phyloP scores from a whole-genome alignment of 2,329 filamentous ascomycete species.

The Fusarium nanum region DNA sequence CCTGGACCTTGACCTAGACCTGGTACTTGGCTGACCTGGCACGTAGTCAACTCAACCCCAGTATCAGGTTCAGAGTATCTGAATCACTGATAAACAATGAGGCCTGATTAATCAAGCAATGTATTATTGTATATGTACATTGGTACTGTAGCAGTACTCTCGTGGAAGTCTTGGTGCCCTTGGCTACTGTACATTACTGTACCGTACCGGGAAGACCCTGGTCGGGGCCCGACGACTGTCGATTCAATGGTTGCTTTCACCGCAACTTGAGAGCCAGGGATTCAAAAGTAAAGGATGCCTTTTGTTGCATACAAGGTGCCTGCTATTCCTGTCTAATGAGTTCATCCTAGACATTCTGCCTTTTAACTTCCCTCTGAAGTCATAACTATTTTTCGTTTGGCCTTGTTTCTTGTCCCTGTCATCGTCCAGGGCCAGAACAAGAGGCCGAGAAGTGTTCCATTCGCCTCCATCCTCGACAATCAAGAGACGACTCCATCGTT shows the following conservation, averaged over 20 bases:
- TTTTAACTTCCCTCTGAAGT: conserved; percentile 13
- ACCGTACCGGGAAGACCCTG: conserved; percentile 41
- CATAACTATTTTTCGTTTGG: conserved; percentile 4
- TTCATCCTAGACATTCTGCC: conserved; percentile 14
- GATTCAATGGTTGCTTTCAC: conserved; percentile 45
- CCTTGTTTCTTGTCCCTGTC: conserved; percentile 4
- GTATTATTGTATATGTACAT: conserved; percentile 1
- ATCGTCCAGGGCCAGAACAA: conserved; percentile 5
- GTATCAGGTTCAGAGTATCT: conserved; percentile 1
- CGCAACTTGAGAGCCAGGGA: conserved; percentile 46
- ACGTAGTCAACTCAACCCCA: conserved; percentile 7
- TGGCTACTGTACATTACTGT: not conserved
- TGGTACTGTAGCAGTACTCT: not conserved
- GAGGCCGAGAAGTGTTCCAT: conserved; percentile 3
- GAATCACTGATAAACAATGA: conserved; percentile 6
- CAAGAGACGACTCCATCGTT: conserved; percentile 16
- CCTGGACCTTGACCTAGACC: conserved; percentile 12
- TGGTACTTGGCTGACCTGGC: not conserved
- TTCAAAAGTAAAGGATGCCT: conserved; percentile 28
- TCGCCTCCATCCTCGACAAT: conserved; percentile 14
- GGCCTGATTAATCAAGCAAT: not conserved
- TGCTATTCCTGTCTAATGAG: conserved; percentile 2
- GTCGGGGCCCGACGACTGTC: conserved; percentile 32
- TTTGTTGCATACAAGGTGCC: conserved; percentile 23
- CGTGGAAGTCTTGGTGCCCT: conserved; percentile 7